Conservation (phyloP, 495 filamentous ascomycete species). For the Aspergillus ostianus region DNA sequence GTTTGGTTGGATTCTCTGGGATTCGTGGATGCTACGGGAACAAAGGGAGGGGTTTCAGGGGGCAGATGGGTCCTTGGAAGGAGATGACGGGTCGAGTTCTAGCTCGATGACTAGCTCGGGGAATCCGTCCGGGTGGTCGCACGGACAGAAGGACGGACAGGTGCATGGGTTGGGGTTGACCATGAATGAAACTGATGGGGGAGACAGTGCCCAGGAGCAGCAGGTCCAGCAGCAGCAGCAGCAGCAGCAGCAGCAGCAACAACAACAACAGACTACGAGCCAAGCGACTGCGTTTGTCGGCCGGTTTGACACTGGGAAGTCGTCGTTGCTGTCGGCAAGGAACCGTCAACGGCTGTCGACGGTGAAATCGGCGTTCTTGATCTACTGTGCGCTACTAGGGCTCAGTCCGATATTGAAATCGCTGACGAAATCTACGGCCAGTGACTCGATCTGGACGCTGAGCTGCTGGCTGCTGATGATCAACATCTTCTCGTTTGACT, state of each 20-base stretch:
- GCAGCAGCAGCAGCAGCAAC: constrained; percentile 15
- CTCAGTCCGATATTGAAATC: constrained; percentile 94
- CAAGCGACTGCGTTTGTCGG: constrained; percentile 2
- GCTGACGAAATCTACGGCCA: constrained; percentile 82
- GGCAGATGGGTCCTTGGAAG: constrained; percentile 37
- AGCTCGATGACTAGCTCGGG: constrained; percentile 44
- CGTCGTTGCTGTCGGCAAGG: constrained; percentile 50
- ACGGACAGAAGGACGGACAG: constrained; percentile 29
- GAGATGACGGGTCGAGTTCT: constrained; percentile 46
- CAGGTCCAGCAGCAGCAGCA: constrained; percentile 16
- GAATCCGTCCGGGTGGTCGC: constrained; percentile 26
- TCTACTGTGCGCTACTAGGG: constrained; percentile 87
- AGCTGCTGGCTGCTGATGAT: constrained; percentile 88
- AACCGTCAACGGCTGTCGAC: constrained; percentile 68
- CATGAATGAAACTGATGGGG: constrained; percentile 29
- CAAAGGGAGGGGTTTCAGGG: constrained; percentile 44
- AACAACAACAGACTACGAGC: constrained; percentile 12
- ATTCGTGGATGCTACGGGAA: constrained; percentile 73
- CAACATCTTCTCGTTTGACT: constrained; percentile 98
- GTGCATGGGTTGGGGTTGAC: constrained; percentile 50
- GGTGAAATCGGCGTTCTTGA: constrained; percentile 87
- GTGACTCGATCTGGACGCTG: constrained; percentile 95
- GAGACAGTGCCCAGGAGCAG: constrained; percentile 19
- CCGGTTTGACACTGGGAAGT: constrained; percentile 21
- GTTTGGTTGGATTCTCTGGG: constrained; percentile 87